Conservation (phyloP, 352 stramenopile genomes). For the Phytophthora chlamydospora region DNA sequence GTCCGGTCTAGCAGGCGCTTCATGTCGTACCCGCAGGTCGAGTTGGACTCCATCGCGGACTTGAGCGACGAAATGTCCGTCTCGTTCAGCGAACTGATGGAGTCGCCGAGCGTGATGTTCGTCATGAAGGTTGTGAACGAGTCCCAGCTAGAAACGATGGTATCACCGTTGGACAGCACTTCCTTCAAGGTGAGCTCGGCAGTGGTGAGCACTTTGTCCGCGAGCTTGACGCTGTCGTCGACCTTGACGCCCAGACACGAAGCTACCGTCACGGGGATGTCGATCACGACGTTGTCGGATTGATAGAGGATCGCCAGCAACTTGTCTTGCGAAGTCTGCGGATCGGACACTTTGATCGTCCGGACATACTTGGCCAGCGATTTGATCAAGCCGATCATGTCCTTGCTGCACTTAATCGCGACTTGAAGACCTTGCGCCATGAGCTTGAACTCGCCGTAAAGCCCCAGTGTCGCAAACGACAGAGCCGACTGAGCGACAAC, state of each 20-base stretch:
- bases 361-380: conserved; percentile 43
- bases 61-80: conserved; percentile 39
- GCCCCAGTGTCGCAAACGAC: conserved; percentile 29
- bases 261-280: conserved; percentile 52
- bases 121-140: conserved; percentile 44
- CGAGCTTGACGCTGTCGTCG: conserved; percentile 36
- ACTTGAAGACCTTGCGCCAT: conserved; percentile 38
- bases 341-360: conserved; percentile 35
- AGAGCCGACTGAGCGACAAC: conserved; percentile 31
- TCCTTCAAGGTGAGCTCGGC: conserved; percentile 43
- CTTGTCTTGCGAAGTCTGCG: conserved; percentile 41
- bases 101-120: conserved; percentile 31
- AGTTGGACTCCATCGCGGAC: conserved; percentile 34
- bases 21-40: conserved; percentile 42
- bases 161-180: conserved; percentile 39
- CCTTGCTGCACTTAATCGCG: conserved; percentile 44
- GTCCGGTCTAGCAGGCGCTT: conserved; percentile 38
- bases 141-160: conserved; percentile 41
- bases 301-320: conserved; percentile 49
- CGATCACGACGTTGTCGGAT: conserved; percentile 49
- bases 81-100: conserved; percentile 26
- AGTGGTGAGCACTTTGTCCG: conserved; percentile 41
- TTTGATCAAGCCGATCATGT: conserved; percentile 46
- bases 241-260: conserved; percentile 44
- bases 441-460: conserved; percentile 38